Base-by-base conservation (phyloP, 2,329 filamentous ascomycete genomes). In the Penicillium aurantiogriseum region DNA sequence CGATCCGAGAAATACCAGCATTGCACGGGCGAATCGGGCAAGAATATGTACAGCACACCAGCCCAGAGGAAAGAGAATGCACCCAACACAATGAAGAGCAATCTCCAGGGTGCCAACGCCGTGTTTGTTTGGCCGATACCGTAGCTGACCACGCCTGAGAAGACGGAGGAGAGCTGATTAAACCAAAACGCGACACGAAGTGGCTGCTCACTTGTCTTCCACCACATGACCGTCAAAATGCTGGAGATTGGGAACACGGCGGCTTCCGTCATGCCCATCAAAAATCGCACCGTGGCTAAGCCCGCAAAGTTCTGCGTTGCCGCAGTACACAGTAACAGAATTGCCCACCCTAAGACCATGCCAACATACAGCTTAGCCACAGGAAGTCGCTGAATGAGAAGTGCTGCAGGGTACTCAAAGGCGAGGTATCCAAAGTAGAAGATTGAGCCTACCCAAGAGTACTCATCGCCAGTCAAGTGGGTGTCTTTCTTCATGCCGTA, bases 81-180 rank as follows among this genome's bases (percentile, higher is more conserved):
- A 11, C 63, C 65, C 8, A 68, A 54, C 1, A 64, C 64, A 19
- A 69, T 45, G 40, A 67, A 69, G 3, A 67, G 51, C 19, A 64
- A 43, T n/a, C 61, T 49, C 63, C 63, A 66, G 6, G 62, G 63
- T 8, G 54, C 45, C 2, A 69, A 45, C 3, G 56, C 56, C 9
- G 58, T 65, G 21, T 70, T 58, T n/a, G 68, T 71, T 39, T 70
- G 67, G 21, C 74, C 74, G 44, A 76, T 68, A 1, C 69, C 68
- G 42, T 71, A 76, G 27, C 67, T 68, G 50, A 75, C 57, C 35
- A 73, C 51, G 5, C 71, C 71, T 4, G 67, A 68, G 57, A 74
- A 67, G n/a, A 71, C 64, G 15, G 65, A 70, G 6, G 65, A 68
- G n/a, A 64, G 58, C 50, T 67, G 51, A 29, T 64, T 51, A 21